These are phyloP conservation scores for Trypanosoma scelopori DNA, from an alignment of 208 protist species.

Conservation along the genomic window DNA sequence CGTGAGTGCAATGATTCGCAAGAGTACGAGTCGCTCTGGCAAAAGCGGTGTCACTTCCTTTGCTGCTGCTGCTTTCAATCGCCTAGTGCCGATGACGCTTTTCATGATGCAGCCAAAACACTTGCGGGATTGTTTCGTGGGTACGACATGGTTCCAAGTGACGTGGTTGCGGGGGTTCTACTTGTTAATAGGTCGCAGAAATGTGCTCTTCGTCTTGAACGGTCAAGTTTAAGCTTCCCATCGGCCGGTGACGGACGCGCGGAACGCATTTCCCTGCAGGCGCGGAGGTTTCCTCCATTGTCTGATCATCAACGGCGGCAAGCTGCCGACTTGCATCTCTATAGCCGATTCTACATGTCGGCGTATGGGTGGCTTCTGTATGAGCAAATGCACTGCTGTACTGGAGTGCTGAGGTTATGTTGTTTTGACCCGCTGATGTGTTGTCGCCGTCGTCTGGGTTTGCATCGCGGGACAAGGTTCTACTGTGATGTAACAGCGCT, in stretches of 20 bases:
- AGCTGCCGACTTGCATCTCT: slow-evolving; percentile 49
- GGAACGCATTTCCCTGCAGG: slow-evolving; percentile 57
- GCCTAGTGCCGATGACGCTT: slow-evolving; percentile 43
- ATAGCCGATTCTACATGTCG: slow-evolving; percentile 76
- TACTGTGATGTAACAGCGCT: slow-evolving; percentile 73
- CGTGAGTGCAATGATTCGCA: slow-evolving; percentile 34
- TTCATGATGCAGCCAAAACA: slow-evolving; percentile 52
- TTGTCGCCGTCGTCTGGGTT: slow-evolving; percentile 44
- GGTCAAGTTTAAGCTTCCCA: slow-evolving; percentile 34
- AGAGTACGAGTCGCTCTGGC: slow-evolving; percentile 73
- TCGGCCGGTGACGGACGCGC: slow-evolving; percentile 12
- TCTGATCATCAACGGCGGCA: slow-evolving; percentile 34
- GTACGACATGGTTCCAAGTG: slow-evolving; percentile 84
- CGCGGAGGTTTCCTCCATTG: slow-evolving; percentile 39
- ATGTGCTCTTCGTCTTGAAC: slow-evolving; percentile 30
- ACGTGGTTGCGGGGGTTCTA: slow-evolving; percentile 82
- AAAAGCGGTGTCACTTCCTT: slow-evolving; percentile 52
- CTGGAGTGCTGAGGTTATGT: slow-evolving; percentile 52
- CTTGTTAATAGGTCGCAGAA: slow-evolving; percentile 76
- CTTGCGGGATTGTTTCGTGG: slow-evolving; percentile 75
- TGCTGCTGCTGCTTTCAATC: slow-evolving; percentile 48
- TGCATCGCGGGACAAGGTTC: slow-evolving; percentile 47
- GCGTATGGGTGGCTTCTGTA: slow-evolving; percentile 79
- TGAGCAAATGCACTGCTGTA: slow-evolving; percentile 64
- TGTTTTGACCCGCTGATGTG: slow-evolving; percentile 70